Percentiles rank a stretch among this genome's conserved stretches.
These are phyloP conservation scores for Polyporus tsugae DNA, from an alignment of 1,284 basidiomycete genomes.

Conservation along the genomic window DNA sequence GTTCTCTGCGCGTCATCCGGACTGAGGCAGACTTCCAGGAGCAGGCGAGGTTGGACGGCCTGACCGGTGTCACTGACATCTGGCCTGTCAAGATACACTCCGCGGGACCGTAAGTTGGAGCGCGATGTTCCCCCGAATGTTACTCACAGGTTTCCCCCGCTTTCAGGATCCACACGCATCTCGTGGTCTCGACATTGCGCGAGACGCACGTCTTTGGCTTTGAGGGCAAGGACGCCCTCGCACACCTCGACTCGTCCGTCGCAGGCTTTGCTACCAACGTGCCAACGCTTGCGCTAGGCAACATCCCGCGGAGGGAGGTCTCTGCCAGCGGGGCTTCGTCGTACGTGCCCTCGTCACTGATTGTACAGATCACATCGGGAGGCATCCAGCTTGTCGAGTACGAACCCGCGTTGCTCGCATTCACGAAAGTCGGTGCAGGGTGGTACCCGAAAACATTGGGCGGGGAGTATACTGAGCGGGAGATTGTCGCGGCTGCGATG, in stretches of 20 bases:
- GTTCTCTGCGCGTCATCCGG: constrained; percentile 83
- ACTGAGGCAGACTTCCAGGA: constrained; percentile 89
- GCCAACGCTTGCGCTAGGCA: constrained; percentile 74
- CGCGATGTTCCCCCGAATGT: constrained; percentile 34
- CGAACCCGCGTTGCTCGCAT: constrained; percentile 48
- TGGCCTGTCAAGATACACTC: constrained; percentile 71
- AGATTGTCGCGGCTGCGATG: constrained; percentile 75
- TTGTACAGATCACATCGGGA: constrained; percentile 77
- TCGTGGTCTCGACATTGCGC: constrained; percentile 66
- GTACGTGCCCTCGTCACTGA: constrained; percentile 61
- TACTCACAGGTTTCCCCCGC: not conserved
- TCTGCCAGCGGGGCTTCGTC: constrained; percentile 38
- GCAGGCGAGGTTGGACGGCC: constrained; percentile 65
- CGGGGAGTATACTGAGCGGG: constrained; percentile 45
- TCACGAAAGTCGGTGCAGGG: constrained; percentile 43
- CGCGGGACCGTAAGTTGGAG: constrained; percentile 53
- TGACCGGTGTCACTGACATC: constrained; percentile 65
- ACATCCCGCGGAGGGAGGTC: constrained; percentile 53
- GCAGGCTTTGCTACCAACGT: constrained; percentile 54
- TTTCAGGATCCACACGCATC: constrained; percentile 57
- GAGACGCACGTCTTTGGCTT: constrained; percentile 63
- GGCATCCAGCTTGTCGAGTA: constrained; percentile 64
- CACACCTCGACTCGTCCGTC: constrained; percentile 47
- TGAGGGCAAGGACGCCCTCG: constrained; percentile 48
- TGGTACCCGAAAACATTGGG: constrained; percentile 42